Percentiles rank a stretch among this genome's conserved stretches.
phyloP scores from a whole-genome alignment of 345 rosid genomes.

The Salix brachista region DNA sequence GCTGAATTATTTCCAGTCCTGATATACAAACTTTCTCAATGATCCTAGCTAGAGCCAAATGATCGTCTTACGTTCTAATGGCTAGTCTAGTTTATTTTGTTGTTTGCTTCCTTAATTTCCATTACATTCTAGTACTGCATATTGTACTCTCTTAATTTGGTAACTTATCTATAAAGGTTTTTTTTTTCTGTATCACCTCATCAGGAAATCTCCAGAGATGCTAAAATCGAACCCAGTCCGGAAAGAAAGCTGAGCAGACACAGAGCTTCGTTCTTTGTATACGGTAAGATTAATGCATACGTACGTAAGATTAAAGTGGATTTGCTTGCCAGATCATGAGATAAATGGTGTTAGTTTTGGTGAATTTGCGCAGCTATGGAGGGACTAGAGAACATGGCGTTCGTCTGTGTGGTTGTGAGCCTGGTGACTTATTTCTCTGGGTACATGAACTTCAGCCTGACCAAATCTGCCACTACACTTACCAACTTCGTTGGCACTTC shows the following conservation, averaged over 20 bases:
- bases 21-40: not conserved
- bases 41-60: not conserved
- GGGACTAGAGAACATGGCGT: slow-evolving; percentile 62
- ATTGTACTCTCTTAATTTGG: not conserved
- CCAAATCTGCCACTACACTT: slow-evolving; percentile 57
- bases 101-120: not conserved
- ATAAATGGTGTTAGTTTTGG: not conserved
- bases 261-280: slow-evolving; percentile 51
- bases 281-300: slow-evolving; percentile 20
- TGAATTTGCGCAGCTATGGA: slow-evolving; percentile 35
- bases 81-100: not conserved
- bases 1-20: not conserved
- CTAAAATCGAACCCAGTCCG: slow-evolving; percentile 19
- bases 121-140: not conserved
- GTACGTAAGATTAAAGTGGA: not conserved
- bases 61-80: not conserved
- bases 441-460: slow-evolving; percentile 60
- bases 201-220: slow-evolving; percentile 32
- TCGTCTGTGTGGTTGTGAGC: slow-evolving; percentile 43
- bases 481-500: slow-evolving; percentile 62
- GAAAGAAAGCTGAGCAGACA: slow-evolving; percentile 37
- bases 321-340: not conserved
- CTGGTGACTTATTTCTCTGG: slow-evolving; percentile 51
- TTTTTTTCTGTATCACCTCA: not conserved
- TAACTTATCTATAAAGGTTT: not conserved